phyloP scores from a whole-genome alignment of 2,329 filamentous ascomycete genomes.

The Claviceps africana region DNA sequence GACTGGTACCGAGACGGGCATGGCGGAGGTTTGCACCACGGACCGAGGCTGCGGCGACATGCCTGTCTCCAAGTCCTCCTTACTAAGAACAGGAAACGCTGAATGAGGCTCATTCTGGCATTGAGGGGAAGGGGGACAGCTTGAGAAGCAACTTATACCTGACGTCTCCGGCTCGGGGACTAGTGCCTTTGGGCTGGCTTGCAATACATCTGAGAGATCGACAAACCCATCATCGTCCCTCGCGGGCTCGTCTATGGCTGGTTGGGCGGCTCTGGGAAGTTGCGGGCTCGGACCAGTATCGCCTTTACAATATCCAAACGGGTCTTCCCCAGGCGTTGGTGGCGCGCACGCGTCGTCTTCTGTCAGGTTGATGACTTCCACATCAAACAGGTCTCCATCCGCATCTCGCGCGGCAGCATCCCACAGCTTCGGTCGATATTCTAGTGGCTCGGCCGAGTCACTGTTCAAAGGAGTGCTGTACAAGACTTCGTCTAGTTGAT shows the following conservation, averaged over 20 bases:
- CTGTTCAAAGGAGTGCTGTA: conserved; percentile 27
- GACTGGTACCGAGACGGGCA: neutral
- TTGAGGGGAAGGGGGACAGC: neutral
- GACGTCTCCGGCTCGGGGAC: neutral
- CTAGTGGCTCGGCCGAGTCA: conserved; percentile 20
- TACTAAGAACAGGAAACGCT: neutral
- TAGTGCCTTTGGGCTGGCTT: neutral
- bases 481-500: conserved; percentile 25
- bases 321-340: conserved; percentile 15
- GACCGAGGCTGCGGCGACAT: neutral
- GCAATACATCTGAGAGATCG: conserved; percentile 13
- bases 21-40: neutral
- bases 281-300: conserved; percentile 2
- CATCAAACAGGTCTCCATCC: conserved; percentile 48
- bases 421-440: conserved; percentile 44
- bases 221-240: conserved; percentile 11
- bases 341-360: conserved; percentile 23
- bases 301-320: conserved; percentile 23
- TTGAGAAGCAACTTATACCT: no score
- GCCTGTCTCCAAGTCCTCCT: neutral
- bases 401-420: conserved; percentile 52
- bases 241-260: neutral
- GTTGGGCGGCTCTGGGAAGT: neutral
- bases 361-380: conserved; percentile 47
- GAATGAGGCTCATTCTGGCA: neutral